phyloP scores from a whole-genome alignment of 805 yeast genomes.

The Limtongozyma cylindracea region DNA sequence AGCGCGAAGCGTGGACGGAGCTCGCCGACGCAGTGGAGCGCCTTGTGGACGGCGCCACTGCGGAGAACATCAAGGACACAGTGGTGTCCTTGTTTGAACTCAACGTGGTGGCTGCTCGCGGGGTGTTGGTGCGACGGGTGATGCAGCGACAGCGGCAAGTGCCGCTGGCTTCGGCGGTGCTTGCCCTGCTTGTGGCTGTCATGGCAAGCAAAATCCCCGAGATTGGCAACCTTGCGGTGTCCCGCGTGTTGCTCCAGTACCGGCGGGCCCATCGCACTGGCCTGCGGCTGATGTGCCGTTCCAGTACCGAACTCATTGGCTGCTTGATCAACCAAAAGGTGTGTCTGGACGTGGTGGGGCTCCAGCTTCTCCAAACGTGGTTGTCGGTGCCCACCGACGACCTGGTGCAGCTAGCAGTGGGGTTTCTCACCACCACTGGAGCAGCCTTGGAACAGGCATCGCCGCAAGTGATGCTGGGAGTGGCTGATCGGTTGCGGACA shows the following conservation, averaged over 20 bases:
- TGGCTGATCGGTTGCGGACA: no score
- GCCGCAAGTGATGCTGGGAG: no score
- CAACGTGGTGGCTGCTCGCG: constrained; percentile 37
- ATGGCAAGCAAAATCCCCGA: constrained; percentile 45
- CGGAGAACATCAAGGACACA: constrained; percentile 18
- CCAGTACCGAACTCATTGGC: constrained; percentile 24
- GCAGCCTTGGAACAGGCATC: no score
- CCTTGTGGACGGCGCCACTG: constrained; percentile 17
- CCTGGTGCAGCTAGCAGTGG: constrained; percentile 28
- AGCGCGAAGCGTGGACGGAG: constrained; percentile 29
- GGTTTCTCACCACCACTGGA: no score
- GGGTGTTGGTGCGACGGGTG: constrained; percentile 28
- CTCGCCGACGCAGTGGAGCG: constrained; percentile 21
- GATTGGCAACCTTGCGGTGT: constrained; percentile 29
- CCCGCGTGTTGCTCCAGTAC: constrained; percentile 32
- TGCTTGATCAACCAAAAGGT: constrained; percentile 41
- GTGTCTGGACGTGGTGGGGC: constrained; percentile 7
- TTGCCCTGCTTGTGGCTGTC: constrained; percentile 30
- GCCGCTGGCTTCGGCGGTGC: constrained; percentile 15
- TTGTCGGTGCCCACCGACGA: constrained; percentile 20
- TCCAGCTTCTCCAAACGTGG: constrained; percentile 11
- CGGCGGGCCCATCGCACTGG: constrained; percentile 15
- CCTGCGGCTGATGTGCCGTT: constrained; percentile 11
- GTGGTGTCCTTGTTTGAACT: constrained; percentile 23
- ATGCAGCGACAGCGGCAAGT: constrained; percentile 25